phyloP scores from a whole-genome alignment of 495 filamentous ascomycete genomes.

The Aspergillus sparsus region DNA sequence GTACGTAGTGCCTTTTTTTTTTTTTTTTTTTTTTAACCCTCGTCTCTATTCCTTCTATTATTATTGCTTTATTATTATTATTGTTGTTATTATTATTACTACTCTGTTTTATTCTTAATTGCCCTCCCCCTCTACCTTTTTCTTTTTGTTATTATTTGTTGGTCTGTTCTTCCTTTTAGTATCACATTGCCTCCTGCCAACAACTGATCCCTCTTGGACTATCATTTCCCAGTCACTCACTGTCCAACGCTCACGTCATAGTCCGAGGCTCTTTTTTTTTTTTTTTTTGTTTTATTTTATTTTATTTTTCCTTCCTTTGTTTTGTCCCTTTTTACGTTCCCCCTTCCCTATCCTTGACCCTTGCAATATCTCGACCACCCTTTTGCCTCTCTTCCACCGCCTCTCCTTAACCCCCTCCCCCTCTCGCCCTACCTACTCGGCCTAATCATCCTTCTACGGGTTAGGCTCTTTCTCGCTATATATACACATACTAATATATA shows the following conservation, averaged over 20 bases:
- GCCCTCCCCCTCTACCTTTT: slow-evolving; percentile 1
- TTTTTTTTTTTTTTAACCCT: slow-evolving; percentile 3
- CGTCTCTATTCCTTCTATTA: slow-evolving; percentile 11
- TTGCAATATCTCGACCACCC: slow-evolving; percentile 36
- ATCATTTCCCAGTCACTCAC: slow-evolving; percentile 10
- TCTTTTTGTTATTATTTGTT: slow-evolving; percentile 17
- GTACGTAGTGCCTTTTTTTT: slow-evolving; percentile 13
- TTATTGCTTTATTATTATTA: slow-evolving; percentile 10
- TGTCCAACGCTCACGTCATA: slow-evolving; percentile 39
- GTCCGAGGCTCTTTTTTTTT: slow-evolving; percentile 32
- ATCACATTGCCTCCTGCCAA: slow-evolving; percentile 3
- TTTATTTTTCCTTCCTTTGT: slow-evolving; percentile 18
- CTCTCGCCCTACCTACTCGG: slow-evolving; percentile 27
- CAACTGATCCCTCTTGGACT: neutral
- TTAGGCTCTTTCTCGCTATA: slow-evolving; percentile 14
- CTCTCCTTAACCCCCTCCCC: slow-evolving; percentile 30
- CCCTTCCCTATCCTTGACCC: slow-evolving; percentile 24
- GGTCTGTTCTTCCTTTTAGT: slow-evolving; percentile 16
- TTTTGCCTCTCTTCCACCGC: slow-evolving; percentile 27
- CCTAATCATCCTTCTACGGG: slow-evolving; percentile 18
- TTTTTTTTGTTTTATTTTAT: slow-evolving; percentile 22
- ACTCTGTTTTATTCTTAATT: neutral
- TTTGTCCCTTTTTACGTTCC: slow-evolving; percentile 16
- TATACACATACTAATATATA: no score
- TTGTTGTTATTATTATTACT: slow-evolving; percentile 14